Conservation (phyloP, 805 yeast genomes). For the Tetrapisispora namnaoensis region DNA sequence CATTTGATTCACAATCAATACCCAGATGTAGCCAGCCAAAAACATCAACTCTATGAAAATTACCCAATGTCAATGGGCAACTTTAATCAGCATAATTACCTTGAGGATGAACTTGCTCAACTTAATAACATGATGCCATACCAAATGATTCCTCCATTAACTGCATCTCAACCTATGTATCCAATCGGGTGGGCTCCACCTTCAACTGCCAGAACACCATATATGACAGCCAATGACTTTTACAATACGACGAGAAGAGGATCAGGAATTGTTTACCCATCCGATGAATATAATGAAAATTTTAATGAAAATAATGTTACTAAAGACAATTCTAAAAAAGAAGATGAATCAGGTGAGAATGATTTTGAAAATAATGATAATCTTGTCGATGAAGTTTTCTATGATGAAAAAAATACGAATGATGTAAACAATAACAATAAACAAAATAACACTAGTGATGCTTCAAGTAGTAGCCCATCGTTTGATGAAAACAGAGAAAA, state of each 20-base stretch:
- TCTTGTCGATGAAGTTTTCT: background rate
- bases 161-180: background rate
- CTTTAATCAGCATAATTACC: slow-evolving; percentile 3
- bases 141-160: background rate
- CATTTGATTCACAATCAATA: slow-evolving; percentile 5
- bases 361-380: background rate
- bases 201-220: background rate
- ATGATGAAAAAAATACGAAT: background rate
- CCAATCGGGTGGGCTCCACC: slow-evolving; percentile 3
- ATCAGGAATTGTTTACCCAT: background rate
- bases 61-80: slow-evolving; percentile 1
- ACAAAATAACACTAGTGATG: background rate
- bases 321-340: background rate
- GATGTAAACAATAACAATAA: background rate
- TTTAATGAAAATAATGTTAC: background rate
- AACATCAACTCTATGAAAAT: background rate
- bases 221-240: slow-evolving; percentile 1
- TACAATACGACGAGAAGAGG: background rate
- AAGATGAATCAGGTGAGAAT: background rate
- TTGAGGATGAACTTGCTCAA: slow-evolving; percentile 11
- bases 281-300: background rate
- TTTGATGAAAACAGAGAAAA: background rate
- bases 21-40: slow-evolving; percentile 4
- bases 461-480: background rate
- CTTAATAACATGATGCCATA: background rate